Percentiles rank a stretch among this genome's conserved stretches.
phyloP scores from a whole-genome alignment of 306 rosid species.

The Ziziphus jujuba region DNA sequence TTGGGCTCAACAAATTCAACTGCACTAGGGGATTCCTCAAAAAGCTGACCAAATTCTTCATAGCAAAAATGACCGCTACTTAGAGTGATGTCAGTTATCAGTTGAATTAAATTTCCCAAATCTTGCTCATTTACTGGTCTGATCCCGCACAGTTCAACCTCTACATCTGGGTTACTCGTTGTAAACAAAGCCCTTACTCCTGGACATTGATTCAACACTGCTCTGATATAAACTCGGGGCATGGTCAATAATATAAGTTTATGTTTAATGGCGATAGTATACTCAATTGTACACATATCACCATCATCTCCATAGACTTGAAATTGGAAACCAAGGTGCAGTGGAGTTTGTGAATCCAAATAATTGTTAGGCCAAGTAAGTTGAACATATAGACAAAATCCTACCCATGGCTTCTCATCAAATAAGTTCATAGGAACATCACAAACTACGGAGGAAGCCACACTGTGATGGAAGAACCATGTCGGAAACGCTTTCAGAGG shows the following conservation, averaged over 20 bases:
- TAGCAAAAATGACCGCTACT: too few relatives aligned
- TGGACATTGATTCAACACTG: conserved; percentile 9
- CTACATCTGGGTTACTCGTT: background rate
- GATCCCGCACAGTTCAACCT: conserved; percentile 25
- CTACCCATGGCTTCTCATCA: conserved; percentile 5
- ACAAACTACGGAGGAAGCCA: background rate
- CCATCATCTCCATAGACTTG: background rate
- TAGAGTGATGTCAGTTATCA: too few relatives aligned
- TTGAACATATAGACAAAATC: background rate
- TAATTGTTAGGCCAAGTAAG: background rate
- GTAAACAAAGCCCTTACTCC: conserved; percentile 1
- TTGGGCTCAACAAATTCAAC: too few relatives aligned
- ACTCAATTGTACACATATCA: too few relatives aligned
- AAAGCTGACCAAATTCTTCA: too few relatives aligned
- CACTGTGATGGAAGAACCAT: conserved; percentile 10
- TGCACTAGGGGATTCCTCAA: too few relatives aligned
- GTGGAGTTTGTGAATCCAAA: background rate
- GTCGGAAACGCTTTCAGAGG: background rate
- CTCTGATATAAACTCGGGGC: background rate
- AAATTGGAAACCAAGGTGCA: background rate
- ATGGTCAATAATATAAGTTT: conserved; percentile 11
- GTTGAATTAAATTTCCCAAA: too few relatives aligned
- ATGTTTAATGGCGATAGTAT: background rate
- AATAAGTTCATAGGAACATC: background rate
- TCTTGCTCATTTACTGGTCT: background rate